Evolutionary conservation across 2,329 filamentous ascomycete genomes (phyloP).

Genomic region (Penicillium capsulatum): DNA sequence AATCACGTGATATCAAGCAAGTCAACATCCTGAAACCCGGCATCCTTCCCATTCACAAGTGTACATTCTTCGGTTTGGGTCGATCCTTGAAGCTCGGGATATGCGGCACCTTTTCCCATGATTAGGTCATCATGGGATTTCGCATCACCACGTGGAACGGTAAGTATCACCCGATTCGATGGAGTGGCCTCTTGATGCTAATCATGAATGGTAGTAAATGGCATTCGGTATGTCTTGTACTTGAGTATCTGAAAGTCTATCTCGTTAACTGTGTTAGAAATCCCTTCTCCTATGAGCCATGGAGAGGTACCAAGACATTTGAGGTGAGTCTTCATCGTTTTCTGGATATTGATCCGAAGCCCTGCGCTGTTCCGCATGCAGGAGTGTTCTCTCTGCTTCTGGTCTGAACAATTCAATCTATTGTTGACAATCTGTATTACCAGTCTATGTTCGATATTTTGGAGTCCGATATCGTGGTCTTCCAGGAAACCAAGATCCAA

Average conservation of each 20-base stretch:
- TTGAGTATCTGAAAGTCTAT: background rate
- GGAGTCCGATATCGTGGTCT: conserved; percentile 85
- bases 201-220: conserved; percentile 58
- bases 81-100: no score
- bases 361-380: no score
- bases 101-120: background rate
- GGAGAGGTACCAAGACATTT: conserved; percentile 67
- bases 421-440: background rate
- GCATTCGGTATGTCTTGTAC: conserved; percentile 59
- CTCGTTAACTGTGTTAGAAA: conserved; percentile 52
- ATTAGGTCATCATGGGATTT: conserved; percentile 57
- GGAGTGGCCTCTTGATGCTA: conserved; percentile 21
- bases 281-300: conserved; percentile 79
- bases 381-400: no score
- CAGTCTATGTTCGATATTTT: conserved; percentile 91
- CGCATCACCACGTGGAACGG: conserved; percentile 87
- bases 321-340: conserved; percentile 47
- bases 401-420: no score
- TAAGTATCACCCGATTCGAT: conserved; percentile 39
- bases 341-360: background rate
- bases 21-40: no score
- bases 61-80: no score
- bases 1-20: conserved; percentile 13
- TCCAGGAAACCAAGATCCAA: conserved; percentile 97
- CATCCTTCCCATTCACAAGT: no score